Evolutionary conservation across 2,329 filamentous ascomycete species (phyloP), one percentile per base, ranked within the genome.

Genomic region (Colletotrichum tanaceti): DNA sequence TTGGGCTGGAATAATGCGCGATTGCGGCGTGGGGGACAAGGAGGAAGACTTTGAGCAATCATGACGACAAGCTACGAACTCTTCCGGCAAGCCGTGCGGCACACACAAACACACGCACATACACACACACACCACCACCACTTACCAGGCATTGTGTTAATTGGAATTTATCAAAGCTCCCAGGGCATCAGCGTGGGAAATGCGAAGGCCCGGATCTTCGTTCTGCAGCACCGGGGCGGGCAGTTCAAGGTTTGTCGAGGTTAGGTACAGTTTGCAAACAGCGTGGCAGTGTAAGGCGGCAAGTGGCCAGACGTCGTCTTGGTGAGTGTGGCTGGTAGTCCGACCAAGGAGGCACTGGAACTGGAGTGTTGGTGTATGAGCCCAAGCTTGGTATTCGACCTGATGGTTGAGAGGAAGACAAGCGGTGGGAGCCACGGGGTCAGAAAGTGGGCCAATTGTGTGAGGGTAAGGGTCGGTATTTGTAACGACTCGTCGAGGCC

Each of bases 101-200:
- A 35, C 32, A 11, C 32, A 35, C 24, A 24, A 32, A 22, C 9
- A 18, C 1, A 16, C 14, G 13, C 1, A 24, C 5, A 6, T n/a
- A 11, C 32, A 35, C 24, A 24, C 20, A 22, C 9, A 18, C 1
- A 16, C 14, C 1, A 24, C 5, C n/a, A 6, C 20, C 22, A 59
- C 66, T 13, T 52, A 69, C 66, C 66, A 66, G 66, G 62, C 66
- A 69, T 69, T 66, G 44, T 59, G n/a, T 28, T 22, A 7, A 13
- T 50, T n/a, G 41, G 9, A 38, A 58, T 39, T 14, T 7, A 50
- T 44, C 10, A 49, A 35, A 44, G 16, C 22, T 28, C 35, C 16
- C 16, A 18, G 20, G 4, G 22, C n/a, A 28, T 58, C 7, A 14
- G 32, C 28, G 32, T 20, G 41, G 22, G 14, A 10, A 32, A 50